These are phyloP conservation scores for Papiliotrema nemorosa DNA, from an alignment of 1,284 basidiomycete genomes.

Conservation along the genomic window DNA sequence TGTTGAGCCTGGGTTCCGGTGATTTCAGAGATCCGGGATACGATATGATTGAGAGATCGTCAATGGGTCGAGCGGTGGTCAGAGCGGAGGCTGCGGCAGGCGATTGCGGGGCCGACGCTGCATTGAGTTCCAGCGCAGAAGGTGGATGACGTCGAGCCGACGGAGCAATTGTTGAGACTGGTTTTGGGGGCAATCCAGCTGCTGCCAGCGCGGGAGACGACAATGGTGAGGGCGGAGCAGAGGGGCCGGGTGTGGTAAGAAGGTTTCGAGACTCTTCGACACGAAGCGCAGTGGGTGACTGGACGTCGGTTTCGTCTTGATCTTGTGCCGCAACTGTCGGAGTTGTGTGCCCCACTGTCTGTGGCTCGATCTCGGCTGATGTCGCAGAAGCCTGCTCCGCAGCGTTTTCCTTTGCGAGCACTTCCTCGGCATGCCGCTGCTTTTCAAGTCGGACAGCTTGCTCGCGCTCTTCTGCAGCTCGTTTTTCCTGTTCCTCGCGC, in stretches of 20 bases:
- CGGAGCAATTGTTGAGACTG: slow-evolving; percentile 32
- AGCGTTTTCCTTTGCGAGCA: slow-evolving; percentile 8
- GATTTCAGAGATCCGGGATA: slow-evolving; percentile 85
- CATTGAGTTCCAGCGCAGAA: slow-evolving; percentile 64
- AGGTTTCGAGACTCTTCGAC: slow-evolving; percentile 30
- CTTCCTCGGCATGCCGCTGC: slow-evolving; percentile 17
- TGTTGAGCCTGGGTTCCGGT: slow-evolving; percentile 80
- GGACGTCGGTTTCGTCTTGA: slow-evolving; percentile 14
- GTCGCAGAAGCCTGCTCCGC: neutral
- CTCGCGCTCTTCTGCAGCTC: slow-evolving; percentile 47
- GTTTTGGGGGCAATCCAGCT: slow-evolving; percentile 47
- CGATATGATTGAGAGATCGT: slow-evolving; percentile 70
- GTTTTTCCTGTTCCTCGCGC: slow-evolving; percentile 18
- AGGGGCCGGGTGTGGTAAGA: slow-evolving; percentile 30
- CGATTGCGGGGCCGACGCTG: slow-evolving; percentile 7
- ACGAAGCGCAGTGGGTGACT: neutral
- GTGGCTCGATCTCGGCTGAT: neutral
- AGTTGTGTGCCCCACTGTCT: slow-evolving; percentile 1
- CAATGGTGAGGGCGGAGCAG: slow-evolving; percentile 32
- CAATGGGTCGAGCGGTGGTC: slow-evolving; percentile 72
- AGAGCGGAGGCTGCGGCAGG: slow-evolving; percentile 60
- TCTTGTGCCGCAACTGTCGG: slow-evolving; percentile 19
- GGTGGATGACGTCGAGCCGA: slow-evolving; percentile 52
- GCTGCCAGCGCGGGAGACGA: slow-evolving; percentile 40
- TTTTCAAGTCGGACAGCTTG: slow-evolving; percentile 30